Conservation (phyloP, 768 basidiomycete species). For the Psilocybe azurescens region DNA sequence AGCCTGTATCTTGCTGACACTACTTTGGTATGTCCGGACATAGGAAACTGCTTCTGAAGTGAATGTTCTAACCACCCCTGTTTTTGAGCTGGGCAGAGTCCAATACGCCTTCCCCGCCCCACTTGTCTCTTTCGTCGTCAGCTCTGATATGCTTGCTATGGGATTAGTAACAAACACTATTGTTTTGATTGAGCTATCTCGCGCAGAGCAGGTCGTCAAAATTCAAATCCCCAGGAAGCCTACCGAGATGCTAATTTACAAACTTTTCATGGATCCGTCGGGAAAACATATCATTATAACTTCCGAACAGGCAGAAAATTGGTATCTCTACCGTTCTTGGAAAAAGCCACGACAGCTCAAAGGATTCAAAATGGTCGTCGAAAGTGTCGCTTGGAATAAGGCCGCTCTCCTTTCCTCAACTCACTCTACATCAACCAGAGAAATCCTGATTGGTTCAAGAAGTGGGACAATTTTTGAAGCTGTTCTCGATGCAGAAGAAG, state of each 20-base stretch:
- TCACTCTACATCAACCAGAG: slow-evolving; percentile 75
- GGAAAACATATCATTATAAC: slow-evolving; percentile 90
- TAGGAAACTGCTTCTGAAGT: slow-evolving; percentile 37
- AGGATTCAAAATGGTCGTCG: slow-evolving; percentile 84
- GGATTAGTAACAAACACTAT: slow-evolving; percentile 77
- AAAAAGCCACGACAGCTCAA: slow-evolving; percentile 85
- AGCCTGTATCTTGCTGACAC: slow-evolving; percentile 19
- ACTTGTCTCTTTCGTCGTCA: slow-evolving; percentile 82
- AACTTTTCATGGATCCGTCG: slow-evolving; percentile 91
- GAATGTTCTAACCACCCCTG: slow-evolving; percentile 55
- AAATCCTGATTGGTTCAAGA: slow-evolving; percentile 86
- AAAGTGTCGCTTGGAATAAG: slow-evolving; percentile 93
- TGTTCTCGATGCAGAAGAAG: slow-evolving; percentile 87
- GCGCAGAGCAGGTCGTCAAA: slow-evolving; percentile 85
- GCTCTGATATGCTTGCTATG: slow-evolving; percentile 89
- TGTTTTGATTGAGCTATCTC: slow-evolving; percentile 88
- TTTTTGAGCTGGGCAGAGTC: slow-evolving; percentile 87
- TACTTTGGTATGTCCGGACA: neutral
- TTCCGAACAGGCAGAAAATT: slow-evolving; percentile 89
- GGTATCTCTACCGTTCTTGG: slow-evolving; percentile 84
- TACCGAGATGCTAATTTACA: slow-evolving; percentile 77
- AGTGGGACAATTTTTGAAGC: slow-evolving; percentile 90
- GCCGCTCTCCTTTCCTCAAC: slow-evolving; percentile 64
- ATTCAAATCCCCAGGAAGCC: slow-evolving; percentile 78
- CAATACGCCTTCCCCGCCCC: slow-evolving; percentile 89